Percentiles rank a stretch among this genome's conserved stretches.
Conservation (phyloP, 73 alveolate species). For the Paramecium octaurelia region DNA sequence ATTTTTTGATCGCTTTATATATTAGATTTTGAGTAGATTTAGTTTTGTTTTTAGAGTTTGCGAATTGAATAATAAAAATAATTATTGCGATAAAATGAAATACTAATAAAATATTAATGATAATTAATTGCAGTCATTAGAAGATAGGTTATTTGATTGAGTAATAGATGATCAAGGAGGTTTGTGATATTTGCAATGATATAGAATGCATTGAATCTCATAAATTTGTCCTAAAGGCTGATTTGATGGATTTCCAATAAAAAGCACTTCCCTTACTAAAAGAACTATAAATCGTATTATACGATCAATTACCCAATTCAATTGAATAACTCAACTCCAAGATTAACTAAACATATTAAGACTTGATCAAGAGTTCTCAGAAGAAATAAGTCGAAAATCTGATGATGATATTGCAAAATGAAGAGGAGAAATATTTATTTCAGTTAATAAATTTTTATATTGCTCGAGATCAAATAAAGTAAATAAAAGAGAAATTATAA, state of each 20-base stretch:
- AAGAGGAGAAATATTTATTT: neutral
- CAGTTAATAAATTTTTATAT: neutral
- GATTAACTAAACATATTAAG: neutral
- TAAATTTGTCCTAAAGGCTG: neutral
- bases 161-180: neutral
- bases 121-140: neutral
- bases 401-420: neutral
- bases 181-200: slow-evolving; percentile 7
- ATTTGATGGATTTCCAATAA: neutral
- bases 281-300: neutral
- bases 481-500: neutral
- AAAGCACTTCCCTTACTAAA: neutral
- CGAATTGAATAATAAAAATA: neutral
- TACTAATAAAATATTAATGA: neutral
- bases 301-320: neutral
- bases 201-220: slow-evolving; percentile 20
- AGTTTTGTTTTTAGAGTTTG: neutral
- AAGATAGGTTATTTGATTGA: neutral
- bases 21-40: neutral
- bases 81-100: neutral
- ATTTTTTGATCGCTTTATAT: neutral
- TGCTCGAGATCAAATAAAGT: neutral
- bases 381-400: neutral
- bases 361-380: neutral
- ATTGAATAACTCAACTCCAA: neutral